Evolutionary conservation across 768 basidiomycete genomes (phyloP).

Genomic region (Naganishia randhawae): DNA sequence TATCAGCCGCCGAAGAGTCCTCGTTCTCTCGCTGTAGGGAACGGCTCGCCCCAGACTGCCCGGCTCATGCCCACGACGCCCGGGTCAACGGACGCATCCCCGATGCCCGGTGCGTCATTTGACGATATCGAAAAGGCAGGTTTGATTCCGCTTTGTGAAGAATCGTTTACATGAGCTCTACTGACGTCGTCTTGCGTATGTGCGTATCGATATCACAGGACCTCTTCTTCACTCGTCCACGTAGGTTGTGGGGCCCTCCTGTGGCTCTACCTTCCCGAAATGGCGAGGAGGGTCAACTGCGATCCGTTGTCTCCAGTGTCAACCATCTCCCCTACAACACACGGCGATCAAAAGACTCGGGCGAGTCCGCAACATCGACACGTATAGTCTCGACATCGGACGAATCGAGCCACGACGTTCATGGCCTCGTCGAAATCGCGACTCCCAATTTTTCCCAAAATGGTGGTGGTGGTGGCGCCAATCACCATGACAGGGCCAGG

Average conservation of each 20-base stretch:
- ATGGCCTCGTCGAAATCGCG: background rate
- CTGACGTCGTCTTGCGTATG: too few species aligned
- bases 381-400: slow-evolving; percentile 6
- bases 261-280: slow-evolving; percentile 11
- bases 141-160: too few species aligned
- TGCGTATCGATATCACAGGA: too few species aligned
- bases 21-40: background rate
- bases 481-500: background rate
- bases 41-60: background rate
- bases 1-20: background rate
- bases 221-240: slow-evolving; percentile 12
- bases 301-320: too few species aligned
- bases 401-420: slow-evolving; percentile 6
- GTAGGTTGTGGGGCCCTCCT: slow-evolving; percentile 9
- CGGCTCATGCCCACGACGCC: background rate
- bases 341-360: slow-evolving; percentile 16
- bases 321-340: too few species aligned
- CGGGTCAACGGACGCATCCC: slow-evolving; percentile 11
- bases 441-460: slow-evolving; percentile 12
- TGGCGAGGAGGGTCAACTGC: background rate
- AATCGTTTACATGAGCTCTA: too few species aligned
- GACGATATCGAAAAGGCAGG: slow-evolving; percentile 13
- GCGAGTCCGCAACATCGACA: background rate
- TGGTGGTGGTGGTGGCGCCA: too few species aligned
- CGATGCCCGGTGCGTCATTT: slow-evolving; percentile 13